Evolutionary conservation across 2,329 filamentous ascomycete genomes (phyloP).

Genomic region (Pseudopyricularia javanii): DNA sequence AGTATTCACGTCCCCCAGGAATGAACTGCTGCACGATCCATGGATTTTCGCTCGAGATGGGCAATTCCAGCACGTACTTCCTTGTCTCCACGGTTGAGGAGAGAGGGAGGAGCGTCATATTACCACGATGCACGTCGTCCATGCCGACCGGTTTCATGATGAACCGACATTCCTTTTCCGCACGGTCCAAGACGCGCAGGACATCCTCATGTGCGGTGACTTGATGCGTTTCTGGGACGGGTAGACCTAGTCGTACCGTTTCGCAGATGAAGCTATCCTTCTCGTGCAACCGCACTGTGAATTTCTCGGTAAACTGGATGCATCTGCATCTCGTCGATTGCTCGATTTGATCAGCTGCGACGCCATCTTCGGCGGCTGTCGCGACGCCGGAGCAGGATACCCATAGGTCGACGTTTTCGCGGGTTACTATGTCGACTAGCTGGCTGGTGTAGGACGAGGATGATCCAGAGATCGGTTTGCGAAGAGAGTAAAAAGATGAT

Average conservation of each 20-base stretch:
- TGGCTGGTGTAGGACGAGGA: neutral
- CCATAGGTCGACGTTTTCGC: slow-evolving; percentile 58
- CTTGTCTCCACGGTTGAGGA: slow-evolving; percentile 37
- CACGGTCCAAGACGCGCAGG: neutral
- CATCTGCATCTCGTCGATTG: neutral
- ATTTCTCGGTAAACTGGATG: neutral
- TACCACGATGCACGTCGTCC: slow-evolving; percentile 44
- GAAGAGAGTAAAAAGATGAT: neutral
- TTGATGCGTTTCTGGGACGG: slow-evolving; percentile 35
- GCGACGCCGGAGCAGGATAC: slow-evolving; percentile 60
- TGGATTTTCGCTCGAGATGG: slow-evolving; percentile 38
- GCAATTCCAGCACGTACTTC: slow-evolving; percentile 38
- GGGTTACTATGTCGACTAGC: slow-evolving; percentile 45
- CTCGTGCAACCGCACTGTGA: slow-evolving; percentile 36
- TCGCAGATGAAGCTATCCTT: slow-evolving; percentile 54
- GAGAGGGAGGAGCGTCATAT: slow-evolving; percentile 55
- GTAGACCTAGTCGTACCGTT: slow-evolving; percentile 38
- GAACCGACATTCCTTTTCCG: slow-evolving; percentile 28
- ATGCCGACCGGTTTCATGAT: slow-evolving; percentile 56
- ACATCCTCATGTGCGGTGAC: slow-evolving; percentile 21
- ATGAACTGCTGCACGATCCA: slow-evolving; percentile 63
- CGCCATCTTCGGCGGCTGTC: slow-evolving; percentile 53
- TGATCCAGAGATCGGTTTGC: neutral
- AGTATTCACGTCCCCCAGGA: slow-evolving; percentile 48
- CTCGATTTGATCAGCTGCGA: slow-evolving; percentile 50